Percentiles rank a stretch among this genome's conserved stretches.
These are phyloP conservation scores for Phylloporus scabripes DNA, from an alignment of 768 basidiomycete species.

Conservation along the genomic window DNA sequence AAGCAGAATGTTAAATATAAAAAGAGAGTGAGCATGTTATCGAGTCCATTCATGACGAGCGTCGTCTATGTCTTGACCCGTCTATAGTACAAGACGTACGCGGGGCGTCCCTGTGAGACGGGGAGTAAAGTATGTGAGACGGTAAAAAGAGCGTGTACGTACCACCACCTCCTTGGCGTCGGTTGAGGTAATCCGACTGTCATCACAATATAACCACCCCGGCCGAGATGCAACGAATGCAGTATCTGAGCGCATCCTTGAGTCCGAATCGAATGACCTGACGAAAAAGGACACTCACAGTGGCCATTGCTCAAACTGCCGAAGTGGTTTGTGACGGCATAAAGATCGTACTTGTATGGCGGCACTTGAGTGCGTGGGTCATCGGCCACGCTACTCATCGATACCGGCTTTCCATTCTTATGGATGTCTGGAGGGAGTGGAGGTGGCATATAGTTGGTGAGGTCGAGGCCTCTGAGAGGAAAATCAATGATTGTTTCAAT, in stretches of 20 bases:
- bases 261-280: neutral
- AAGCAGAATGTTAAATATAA: slow-evolving; percentile 17
- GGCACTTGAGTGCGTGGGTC: slow-evolving; percentile 82
- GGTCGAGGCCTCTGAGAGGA: slow-evolving; percentile 57
- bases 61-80: slow-evolving; percentile 35
- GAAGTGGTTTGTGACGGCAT: slow-evolving; percentile 94
- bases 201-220: slow-evolving; percentile 92
- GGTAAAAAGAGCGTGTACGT: slow-evolving; percentile 29
- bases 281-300: slow-evolving; percentile 52
- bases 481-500: slow-evolving; percentile 94
- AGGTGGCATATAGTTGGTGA: slow-evolving; percentile 82
- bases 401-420: slow-evolving; percentile 39
- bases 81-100: slow-evolving; percentile 83
- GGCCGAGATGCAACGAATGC: slow-evolving; percentile 84
- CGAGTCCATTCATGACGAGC: neutral
- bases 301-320: slow-evolving; percentile 94
- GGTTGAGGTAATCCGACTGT: slow-evolving; percentile 74
- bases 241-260: slow-evolving; percentile 56
- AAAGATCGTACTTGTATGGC: slow-evolving; percentile 90
- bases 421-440: slow-evolving; percentile 63
- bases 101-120: slow-evolving; percentile 48
- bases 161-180: slow-evolving; percentile 83
- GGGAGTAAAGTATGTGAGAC: slow-evolving; percentile 17
- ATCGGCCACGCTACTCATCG: slow-evolving; percentile 32
- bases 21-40: slow-evolving; percentile 11